phyloP scores from a whole-genome alignment of 2,329 filamentous ascomycete species.

The Exophiala calicioides region DNA sequence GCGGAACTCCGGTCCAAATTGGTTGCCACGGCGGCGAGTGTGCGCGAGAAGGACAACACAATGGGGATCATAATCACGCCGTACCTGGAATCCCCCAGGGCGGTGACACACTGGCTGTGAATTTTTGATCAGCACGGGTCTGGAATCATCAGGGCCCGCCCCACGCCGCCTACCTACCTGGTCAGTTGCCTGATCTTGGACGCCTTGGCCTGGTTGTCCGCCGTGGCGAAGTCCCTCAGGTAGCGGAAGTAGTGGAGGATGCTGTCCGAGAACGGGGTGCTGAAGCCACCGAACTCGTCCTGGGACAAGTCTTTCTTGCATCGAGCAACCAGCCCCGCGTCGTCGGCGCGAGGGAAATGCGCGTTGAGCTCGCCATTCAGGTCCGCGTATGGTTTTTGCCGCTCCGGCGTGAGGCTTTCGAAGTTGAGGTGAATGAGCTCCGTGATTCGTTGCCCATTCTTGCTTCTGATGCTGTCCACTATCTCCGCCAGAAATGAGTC shows the following conservation, averaged over 20 bases:
- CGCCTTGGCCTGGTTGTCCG: constrained; percentile 28
- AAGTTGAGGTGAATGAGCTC: constrained; percentile 31
- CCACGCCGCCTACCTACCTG: constrained; percentile 16
- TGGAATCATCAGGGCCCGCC: background rate
- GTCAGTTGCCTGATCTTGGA: constrained; percentile 29
- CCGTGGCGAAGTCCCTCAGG: constrained; percentile 28
- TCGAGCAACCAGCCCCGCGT: constrained; percentile 22
- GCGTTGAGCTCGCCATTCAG: constrained; percentile 28
- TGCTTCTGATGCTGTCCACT: constrained; percentile 19
- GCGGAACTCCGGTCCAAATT: constrained; percentile 78
- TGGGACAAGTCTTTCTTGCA: constrained; percentile 26
- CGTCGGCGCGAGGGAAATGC: constrained; percentile 24
- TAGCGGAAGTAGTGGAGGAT: constrained; percentile 32
- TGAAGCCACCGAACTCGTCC: constrained; percentile 29
- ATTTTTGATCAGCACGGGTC: background rate
- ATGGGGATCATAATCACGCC: constrained; percentile 81
- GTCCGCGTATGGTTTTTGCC: constrained; percentile 28
- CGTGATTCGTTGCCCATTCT: constrained; percentile 28
- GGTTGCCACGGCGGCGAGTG: constrained; percentile 80
- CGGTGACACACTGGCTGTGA: constrained; percentile 74
- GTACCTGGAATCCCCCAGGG: constrained; percentile 75
- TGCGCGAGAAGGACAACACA: constrained; percentile 76
- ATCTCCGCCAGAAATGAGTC: constrained; percentile 29
- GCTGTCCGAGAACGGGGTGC: constrained; percentile 27
- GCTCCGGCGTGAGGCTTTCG: constrained; percentile 24